Evolutionary conservation across 177 flowering plant genomes (phyloP).

Genomic region (Viscum album): DNA sequence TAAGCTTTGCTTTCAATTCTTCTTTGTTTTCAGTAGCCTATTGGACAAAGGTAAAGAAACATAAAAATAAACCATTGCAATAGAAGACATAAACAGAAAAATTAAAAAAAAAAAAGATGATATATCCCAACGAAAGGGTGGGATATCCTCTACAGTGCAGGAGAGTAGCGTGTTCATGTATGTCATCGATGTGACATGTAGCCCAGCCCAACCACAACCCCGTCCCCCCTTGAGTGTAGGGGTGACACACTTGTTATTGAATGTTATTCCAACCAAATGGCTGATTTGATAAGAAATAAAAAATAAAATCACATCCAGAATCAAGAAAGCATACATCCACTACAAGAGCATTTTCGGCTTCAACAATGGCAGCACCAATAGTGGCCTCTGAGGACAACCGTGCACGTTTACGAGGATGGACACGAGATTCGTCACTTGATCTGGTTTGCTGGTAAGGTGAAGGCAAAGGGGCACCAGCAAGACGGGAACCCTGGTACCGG

Average conservation of each 20-base stretch:
- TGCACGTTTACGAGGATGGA: conserved; percentile 35
- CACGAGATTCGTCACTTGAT: conserved; percentile 13
- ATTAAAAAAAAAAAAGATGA: no score
- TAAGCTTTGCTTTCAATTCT: conserved; percentile 72
- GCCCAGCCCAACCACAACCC: no score
- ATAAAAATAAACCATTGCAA: neutral
- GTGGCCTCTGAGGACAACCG: conserved; percentile 49
- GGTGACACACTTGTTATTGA: no score
- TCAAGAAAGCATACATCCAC: conserved; percentile 42
- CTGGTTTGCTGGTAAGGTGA: conserved; percentile 55
- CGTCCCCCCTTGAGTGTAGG: no score
- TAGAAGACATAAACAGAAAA: no score
- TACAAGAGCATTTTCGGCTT: conserved; percentile 74
- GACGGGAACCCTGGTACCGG: conserved; percentile 85
- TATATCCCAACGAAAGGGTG: no score
- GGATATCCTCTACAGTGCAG: no score
- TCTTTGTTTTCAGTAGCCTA: conserved; percentile 67
- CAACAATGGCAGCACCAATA: conserved; percentile 93
- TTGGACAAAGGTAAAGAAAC: conserved; percentile 5
- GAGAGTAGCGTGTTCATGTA: no score
- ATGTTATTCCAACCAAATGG: conserved; percentile 15
- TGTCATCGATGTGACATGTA: no score
- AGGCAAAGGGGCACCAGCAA: conserved; percentile 80
- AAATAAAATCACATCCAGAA: conserved; percentile 12
- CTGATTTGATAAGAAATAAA: conserved; percentile 16